A percentile compares a stretch with the other conserved stretches of the same genome.
These are phyloP conservation scores for Camellia lanceoleosa DNA, from an alignment of 148 eudicot genomes.

Conservation along the genomic window DNA sequence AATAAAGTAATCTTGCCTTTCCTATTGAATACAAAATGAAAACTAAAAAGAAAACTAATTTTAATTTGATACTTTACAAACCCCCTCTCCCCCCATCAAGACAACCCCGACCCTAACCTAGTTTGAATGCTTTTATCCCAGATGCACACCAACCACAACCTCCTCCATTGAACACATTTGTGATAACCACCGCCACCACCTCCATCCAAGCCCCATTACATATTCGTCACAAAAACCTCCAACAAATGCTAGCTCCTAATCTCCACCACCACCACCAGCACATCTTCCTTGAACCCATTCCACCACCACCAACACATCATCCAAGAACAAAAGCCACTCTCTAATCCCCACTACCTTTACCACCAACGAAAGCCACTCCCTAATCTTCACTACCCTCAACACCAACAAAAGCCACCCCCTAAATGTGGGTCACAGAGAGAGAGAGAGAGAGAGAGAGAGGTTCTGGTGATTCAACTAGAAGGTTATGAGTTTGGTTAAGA, in stretches of 20 bases:
- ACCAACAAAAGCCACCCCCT: no score
- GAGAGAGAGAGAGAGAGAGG: no score
- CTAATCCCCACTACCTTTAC: no score
- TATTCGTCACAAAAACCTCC: background rate
- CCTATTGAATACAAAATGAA: background rate
- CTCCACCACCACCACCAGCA: background rate
- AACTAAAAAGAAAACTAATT: background rate
- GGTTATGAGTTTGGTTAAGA: background rate
- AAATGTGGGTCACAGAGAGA: no score
- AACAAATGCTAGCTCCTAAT: background rate
- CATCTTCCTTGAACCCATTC: background rate
- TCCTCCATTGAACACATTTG: background rate
- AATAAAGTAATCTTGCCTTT: background rate
- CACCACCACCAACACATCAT: background rate
- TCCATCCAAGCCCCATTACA: background rate
- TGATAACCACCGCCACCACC: background rate
- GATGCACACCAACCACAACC: background rate
- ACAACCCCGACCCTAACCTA: background rate
- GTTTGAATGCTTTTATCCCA: no score
- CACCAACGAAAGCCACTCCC: no score
- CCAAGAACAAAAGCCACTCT: no score
- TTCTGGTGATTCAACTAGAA: no score
- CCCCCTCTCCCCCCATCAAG: no score
- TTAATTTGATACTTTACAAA: no score
- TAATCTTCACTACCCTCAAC: no score